These are phyloP conservation scores for Vinca minor DNA, from an alignment of 257 asterid genomes.

Conservation along the genomic window DNA sequence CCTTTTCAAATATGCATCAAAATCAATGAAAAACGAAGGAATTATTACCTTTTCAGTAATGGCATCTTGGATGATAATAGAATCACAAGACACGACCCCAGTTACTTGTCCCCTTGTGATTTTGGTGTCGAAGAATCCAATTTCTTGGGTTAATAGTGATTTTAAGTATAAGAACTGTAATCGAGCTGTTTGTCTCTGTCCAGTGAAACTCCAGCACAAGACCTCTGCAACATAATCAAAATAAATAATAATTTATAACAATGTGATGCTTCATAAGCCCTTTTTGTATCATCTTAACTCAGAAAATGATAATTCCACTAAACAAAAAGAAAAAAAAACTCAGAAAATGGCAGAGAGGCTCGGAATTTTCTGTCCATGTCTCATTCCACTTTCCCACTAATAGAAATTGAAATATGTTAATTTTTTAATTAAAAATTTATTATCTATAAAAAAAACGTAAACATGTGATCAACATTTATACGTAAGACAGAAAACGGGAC, in stretches of 20 bases:
- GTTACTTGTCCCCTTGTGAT: slow-evolving; percentile 60
- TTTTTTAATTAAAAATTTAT: too few species aligned
- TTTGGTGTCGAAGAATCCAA: slow-evolving; percentile 72
- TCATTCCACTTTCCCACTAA: too few species aligned
- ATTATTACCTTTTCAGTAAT: slow-evolving; percentile 71
- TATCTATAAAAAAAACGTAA: too few species aligned
- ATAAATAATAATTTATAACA: not conserved
- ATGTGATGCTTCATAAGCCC: too few species aligned
- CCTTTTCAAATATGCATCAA: not conserved
- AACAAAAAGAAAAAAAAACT: too few species aligned
- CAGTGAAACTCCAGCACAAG: slow-evolving; percentile 68
- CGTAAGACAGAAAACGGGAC: too few species aligned
- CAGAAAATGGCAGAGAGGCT: too few species aligned
- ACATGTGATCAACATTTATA: too few species aligned
- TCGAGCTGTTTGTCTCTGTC: slow-evolving; percentile 78
- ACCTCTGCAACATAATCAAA: slow-evolving; percentile 38
- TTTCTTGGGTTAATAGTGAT: slow-evolving; percentile 66
- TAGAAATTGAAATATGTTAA: too few species aligned
- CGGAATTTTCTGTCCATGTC: too few species aligned
- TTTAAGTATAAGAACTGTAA: slow-evolving; percentile 48
- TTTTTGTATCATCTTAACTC: too few species aligned
- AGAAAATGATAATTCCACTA: too few species aligned
- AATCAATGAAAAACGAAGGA: not conserved
- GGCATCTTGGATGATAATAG: slow-evolving; percentile 70
- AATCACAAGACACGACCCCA: slow-evolving; percentile 68